Base-by-base conservation (phyloP, 371 early-diverging fungal genomes). In the Cokeromyces recurvatus region DNA sequence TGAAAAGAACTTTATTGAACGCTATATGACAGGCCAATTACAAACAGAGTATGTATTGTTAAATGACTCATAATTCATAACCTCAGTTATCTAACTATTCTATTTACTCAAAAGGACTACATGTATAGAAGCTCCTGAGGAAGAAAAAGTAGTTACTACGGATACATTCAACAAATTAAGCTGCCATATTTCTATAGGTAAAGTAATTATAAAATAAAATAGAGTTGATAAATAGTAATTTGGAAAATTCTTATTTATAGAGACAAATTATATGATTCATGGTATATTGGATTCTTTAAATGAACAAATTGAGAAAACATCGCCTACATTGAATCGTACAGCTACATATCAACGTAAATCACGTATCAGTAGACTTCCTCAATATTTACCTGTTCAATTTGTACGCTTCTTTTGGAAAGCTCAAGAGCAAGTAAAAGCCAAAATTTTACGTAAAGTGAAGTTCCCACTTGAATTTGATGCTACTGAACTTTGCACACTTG, bases 321-420 rank as follows among this genome's bases (percentile, higher is more conserved):
- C 97, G 0, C 78, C 84, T 10, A 78, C 89, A 0, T 74, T 96
- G 38, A 81, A 78, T 16, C 79, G 91, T 9, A 77, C 81, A 10
- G 94, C 95, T 4, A 67, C 71, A 36, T 97, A 94, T 56, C 79
- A 78, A 40, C 89, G 91, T 46, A 81, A 68, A 5, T 81, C 84
- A 31, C 74, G 81, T 32, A 82, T 98, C 17, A 80, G 79, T 11
- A 82, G 95, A 4, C 65, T 97, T 25, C 99, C 99, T 1, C 62
- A 75, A 12, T 97, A 97, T 59, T 61, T 98, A 46, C 85, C 95
- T 0, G 68, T 96, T 15, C 86, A 91, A 50, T 96, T 93, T 66
- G 88, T 95, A 29, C 84, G 98, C 19, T 96, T 97, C 73, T 96
- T 89, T 68, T 98, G 98, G 98, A 95, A 95, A 55, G 72, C 87